Percentiles rank a stretch among this genome's conserved stretches.
phyloP scores from a whole-genome alignment of 78 protist species.

The Carpediemonas membranifera region DNA sequence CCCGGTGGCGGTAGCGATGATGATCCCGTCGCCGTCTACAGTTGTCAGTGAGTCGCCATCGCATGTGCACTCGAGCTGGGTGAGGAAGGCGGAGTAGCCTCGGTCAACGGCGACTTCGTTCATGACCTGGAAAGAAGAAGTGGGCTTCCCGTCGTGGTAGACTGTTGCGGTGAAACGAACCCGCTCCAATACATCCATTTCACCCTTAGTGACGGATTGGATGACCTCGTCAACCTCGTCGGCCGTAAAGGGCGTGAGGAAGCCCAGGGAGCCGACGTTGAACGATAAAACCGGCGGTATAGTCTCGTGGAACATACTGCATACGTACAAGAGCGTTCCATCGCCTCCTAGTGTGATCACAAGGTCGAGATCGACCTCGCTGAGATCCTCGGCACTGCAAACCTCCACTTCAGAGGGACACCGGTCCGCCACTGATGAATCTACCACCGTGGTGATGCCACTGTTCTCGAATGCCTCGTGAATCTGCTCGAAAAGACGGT shows the following conservation, averaged over 20 bases:
- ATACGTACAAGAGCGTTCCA: constrained; percentile 69
- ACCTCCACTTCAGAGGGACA: too few species aligned
- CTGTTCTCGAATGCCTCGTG: too few species aligned
- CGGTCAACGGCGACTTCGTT: neutral
- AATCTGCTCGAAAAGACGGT: too few species aligned
- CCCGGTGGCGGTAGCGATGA: constrained; percentile 12
- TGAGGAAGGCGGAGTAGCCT: constrained; percentile 54
- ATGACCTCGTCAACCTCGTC: too few species aligned
- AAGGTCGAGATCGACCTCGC: too few species aligned
- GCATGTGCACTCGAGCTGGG: constrained; percentile 47
- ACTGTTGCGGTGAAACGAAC: too few species aligned
- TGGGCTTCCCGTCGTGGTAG: too few species aligned
- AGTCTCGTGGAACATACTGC: constrained; percentile 39
- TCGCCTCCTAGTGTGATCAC: constrained; percentile 77
- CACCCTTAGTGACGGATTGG: too few species aligned
- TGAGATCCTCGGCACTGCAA: too few species aligned
- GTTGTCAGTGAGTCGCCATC: constrained; percentile 53
- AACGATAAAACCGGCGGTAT: constrained; percentile 67
- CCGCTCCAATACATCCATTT: too few species aligned
- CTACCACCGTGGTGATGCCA: too few species aligned
- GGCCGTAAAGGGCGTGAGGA: constrained; percentile 55
- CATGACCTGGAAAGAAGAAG: neutral
- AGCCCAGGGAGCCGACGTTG: constrained; percentile 63
- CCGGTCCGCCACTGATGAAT: too few species aligned
- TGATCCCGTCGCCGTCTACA: constrained; percentile 70